phyloP scores from a whole-genome alignment of 805 yeast species.

The Vanderwaltozyma yarrowii region DNA sequence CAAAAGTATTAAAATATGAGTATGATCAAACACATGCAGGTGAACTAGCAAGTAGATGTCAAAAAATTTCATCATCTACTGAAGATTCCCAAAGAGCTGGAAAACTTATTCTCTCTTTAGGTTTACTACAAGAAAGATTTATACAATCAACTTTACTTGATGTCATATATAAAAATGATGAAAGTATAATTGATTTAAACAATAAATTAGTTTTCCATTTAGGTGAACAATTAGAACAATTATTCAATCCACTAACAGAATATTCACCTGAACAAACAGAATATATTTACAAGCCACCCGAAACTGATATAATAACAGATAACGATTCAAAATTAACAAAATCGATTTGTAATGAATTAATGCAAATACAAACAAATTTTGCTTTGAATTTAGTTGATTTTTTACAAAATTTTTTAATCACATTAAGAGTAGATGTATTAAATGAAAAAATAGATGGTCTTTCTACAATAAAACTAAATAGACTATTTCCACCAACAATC shows the following conservation, averaged over 20 bases:
- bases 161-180: constrained; percentile 55
- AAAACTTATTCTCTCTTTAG: constrained; percentile 46
- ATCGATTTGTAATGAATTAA: constrained; percentile 50
- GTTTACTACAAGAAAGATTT: constrained; percentile 43
- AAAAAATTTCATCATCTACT: constrained; percentile 42
- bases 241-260: constrained; percentile 83
- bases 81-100: constrained; percentile 21
- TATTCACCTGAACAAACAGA: constrained; percentile 88
- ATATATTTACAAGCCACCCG: constrained; percentile 56
- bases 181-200: constrained; percentile 48
- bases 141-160: constrained; percentile 54
- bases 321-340: constrained; percentile 21
- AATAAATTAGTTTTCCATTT: constrained; percentile 65
- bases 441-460: constrained; percentile 41
- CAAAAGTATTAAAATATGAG: constrained; percentile 24
- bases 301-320: constrained; percentile 3
- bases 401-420: constrained; percentile 68
- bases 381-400: constrained; percentile 65
- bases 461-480: constrained; percentile 59
- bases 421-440: constrained; percentile 61
- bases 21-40: constrained; percentile 88
- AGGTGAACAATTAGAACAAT: constrained; percentile 79
- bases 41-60: constrained; percentile 57
- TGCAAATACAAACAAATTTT: constrained; percentile 62
- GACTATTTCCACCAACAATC: constrained; percentile 86